Evolutionary conservation across 2,329 filamentous ascomycete genomes (phyloP), one percentile per base, ranked within the genome.

Genomic region (Botrytis byssoidea): DNA sequence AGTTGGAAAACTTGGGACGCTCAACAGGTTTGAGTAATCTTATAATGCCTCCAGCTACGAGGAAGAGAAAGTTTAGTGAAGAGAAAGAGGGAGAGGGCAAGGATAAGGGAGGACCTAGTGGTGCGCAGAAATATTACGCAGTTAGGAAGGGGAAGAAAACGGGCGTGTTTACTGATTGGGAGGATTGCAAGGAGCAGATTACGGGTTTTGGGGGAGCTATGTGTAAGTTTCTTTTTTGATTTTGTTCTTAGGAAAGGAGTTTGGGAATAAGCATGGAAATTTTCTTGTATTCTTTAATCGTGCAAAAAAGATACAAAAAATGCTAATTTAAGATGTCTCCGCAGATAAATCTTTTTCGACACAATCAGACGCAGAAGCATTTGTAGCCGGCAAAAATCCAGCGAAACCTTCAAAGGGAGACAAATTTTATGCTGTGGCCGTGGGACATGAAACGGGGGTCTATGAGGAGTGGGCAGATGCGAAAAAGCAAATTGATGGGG

Each of bases 281-380:
- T 5, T 44, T 63, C 6, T 37, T 69, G 51, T 68, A 65, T 42
- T 35, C 60, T 55, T 29, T 74, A 77, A 63, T 70, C 68, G 7
- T 48, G 42, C 1, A 9, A n/a, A 29, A 20, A 20, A 12, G 32
- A 61, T 8, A 18, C 3, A 48, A 25, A 44, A n/a, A 16, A 5
- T 4, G 22, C 51, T 72, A 60, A 72, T 37, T 3, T n/a, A 4
- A 4, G 4, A n/a, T 46, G 35, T 55, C 16, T 32, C 59, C 75
- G 7, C 55, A 96, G 93, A 92, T 85, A 95, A 96, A 84, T 93
- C 92, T 1, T 98, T 97, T 80, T 83, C 86, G 16, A 89, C 88
- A 0, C 85, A 87, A 74, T 87, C 90, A 75, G 94, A 97, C 74
- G 95, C 95, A n/a, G 88, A 92, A 79, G 89, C 89, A 2, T 98